phyloP scores from a whole-genome alignment of 495 filamentous ascomycete species.

The Penicillium samsonianum region DNA sequence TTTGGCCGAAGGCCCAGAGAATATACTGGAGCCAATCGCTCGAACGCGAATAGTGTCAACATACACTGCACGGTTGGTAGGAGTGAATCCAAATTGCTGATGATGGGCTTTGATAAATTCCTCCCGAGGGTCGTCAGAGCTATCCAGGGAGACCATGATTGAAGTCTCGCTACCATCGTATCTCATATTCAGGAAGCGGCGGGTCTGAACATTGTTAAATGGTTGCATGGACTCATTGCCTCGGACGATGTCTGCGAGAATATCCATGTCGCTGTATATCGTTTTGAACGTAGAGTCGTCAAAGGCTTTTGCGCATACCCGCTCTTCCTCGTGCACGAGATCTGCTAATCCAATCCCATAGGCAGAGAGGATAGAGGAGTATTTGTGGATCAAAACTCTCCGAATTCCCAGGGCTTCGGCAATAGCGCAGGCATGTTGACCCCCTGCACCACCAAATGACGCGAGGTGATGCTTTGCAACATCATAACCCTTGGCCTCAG shows the following conservation, averaged over 20 bases:
- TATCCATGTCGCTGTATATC: slow-evolving; percentile 62
- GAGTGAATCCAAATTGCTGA: slow-evolving; percentile 91
- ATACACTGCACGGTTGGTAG: slow-evolving; percentile 50
- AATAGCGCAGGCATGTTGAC: slow-evolving; percentile 91
- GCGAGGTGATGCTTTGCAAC: slow-evolving; percentile 82
- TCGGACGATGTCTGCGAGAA: background rate
- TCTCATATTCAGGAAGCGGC: slow-evolving; percentile 44
- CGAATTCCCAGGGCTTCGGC: slow-evolving; percentile 80
- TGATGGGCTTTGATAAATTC: slow-evolving; percentile 84
- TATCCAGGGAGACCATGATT: slow-evolving; percentile 46
- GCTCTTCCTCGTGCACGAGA: slow-evolving; percentile 72
- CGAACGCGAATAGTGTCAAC: slow-evolving; percentile 82
- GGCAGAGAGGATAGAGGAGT: slow-evolving; percentile 89
- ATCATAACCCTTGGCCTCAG: slow-evolving; percentile 88
- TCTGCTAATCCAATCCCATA: slow-evolving; percentile 95
- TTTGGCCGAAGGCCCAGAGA: background rate
- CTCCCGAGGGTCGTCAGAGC: slow-evolving; percentile 61
- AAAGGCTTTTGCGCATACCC: slow-evolving; percentile 66
- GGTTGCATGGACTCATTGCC: slow-evolving; percentile 9
- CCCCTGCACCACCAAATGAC: slow-evolving; percentile 89
- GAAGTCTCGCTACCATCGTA: slow-evolving; percentile 50
- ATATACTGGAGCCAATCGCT: slow-evolving; percentile 57
- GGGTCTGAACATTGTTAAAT: slow-evolving; percentile 27
- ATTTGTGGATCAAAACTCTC: slow-evolving; percentile 83
- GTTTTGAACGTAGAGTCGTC: slow-evolving; percentile 7